A percentile compares a stretch with the other conserved stretches of the same genome.
phyloP scores from a whole-genome alignment of 192 early-diverging fungal species.

The Coemansia sp. region DNA sequence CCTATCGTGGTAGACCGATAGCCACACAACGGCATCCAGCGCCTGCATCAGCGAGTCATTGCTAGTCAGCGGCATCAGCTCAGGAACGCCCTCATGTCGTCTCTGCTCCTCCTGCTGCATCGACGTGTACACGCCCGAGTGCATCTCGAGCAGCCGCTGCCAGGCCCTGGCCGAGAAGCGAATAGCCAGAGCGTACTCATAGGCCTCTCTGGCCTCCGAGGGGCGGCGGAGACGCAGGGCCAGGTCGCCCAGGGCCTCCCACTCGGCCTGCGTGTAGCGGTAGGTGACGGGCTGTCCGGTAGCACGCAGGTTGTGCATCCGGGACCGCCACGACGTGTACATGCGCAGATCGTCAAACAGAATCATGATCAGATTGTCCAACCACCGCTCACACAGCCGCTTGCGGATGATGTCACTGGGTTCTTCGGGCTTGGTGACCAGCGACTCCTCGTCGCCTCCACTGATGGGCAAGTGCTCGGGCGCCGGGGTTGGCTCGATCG shows the following conservation, averaged over 20 bases:
- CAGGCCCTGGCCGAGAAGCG: slow-evolving; percentile 93
- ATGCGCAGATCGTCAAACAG: slow-evolving; percentile 94
- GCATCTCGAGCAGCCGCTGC: slow-evolving; percentile 77
- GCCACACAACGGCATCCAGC: slow-evolving; percentile 75
- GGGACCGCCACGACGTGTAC: slow-evolving; percentile 90
- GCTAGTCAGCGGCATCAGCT: slow-evolving; percentile 21
- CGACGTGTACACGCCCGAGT: slow-evolving; percentile 59
- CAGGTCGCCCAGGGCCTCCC: slow-evolving; percentile 96
- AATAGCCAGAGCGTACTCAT: slow-evolving; percentile 80
- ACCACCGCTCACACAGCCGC: slow-evolving; percentile 98
- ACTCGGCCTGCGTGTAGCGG: slow-evolving; percentile 94
- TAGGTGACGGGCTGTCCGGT: slow-evolving; percentile 68
- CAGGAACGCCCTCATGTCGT: slow-evolving; percentile 23
- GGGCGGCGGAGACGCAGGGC: slow-evolving; percentile 81
- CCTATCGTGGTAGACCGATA: slow-evolving; percentile 83
- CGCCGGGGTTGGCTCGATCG: background rate
- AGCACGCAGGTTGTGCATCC: slow-evolving; percentile 59
- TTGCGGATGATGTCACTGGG: slow-evolving; percentile 57
- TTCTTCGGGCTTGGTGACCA: slow-evolving; percentile 2
- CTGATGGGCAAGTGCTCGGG: slow-evolving; percentile 10
- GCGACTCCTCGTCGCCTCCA: slow-evolving; percentile 10
- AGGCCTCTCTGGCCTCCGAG: slow-evolving; percentile 92
- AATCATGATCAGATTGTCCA: slow-evolving; percentile 99
- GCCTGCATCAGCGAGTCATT: slow-evolving; percentile 72
- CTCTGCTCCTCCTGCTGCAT: slow-evolving; percentile 57